These are phyloP conservation scores for Phaffomyces thermotolerans DNA, from an alignment of 805 yeast genomes.

Conservation along the genomic window DNA sequence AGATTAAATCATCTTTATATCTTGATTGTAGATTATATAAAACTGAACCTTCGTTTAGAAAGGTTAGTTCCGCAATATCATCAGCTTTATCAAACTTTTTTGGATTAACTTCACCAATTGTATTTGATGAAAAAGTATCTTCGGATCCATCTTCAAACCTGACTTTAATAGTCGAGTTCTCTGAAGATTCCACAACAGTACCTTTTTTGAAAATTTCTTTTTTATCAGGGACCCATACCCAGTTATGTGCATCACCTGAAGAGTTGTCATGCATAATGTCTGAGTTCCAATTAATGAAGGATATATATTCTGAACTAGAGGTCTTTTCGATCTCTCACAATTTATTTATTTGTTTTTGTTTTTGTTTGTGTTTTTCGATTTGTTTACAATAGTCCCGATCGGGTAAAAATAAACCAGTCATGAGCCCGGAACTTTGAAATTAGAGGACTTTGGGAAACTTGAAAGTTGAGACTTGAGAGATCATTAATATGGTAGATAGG, in stretches of 20 bases:
- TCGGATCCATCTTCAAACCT: constrained; percentile 32
- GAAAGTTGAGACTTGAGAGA: too few species aligned
- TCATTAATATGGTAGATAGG: too few species aligned
- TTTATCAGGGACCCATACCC: constrained; percentile 78
- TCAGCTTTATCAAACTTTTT: constrained; percentile 81
- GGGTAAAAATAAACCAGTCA: constrained; percentile 1
- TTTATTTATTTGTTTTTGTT: neutral
- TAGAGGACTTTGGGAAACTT: too few species aligned
- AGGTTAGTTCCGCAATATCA: constrained; percentile 94
- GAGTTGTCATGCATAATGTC: neutral
- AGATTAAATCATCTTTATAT: constrained; percentile 70
- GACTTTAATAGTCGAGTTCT: constrained; percentile 30
- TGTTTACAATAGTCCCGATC: constrained; percentile 12
- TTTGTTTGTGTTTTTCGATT: constrained; percentile 5
- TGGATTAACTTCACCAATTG: constrained; percentile 73
- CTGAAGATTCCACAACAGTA: constrained; percentile 39
- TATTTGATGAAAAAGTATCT: constrained; percentile 34
- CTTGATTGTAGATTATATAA: constrained; percentile 73
- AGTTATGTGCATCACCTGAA: constrained; percentile 22
- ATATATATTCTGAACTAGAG: too few species aligned
- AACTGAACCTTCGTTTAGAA: constrained; percentile 93
- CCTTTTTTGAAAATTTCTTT: constrained; percentile 54
- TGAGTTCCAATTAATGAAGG: too few species aligned
- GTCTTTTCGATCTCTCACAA: too few species aligned
- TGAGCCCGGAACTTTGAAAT: too few species aligned